Conservation (phyloP, 768 basidiomycete genomes). For the Collybiopsis luxurians region DNA sequence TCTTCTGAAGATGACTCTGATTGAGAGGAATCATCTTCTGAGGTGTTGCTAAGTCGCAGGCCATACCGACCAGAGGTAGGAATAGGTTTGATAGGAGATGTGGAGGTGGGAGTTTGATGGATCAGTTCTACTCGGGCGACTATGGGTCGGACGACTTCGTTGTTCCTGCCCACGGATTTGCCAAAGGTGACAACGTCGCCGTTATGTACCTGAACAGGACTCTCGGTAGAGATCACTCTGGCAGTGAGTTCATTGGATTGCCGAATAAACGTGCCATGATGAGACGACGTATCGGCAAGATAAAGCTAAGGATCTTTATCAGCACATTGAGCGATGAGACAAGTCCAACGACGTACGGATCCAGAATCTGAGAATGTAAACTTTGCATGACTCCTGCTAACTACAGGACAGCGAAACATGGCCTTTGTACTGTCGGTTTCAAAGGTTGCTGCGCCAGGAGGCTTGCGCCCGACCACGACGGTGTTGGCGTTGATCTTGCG, state of each 20-base stretch:
- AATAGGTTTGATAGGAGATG: background rate
- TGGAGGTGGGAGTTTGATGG: constrained; percentile 22
- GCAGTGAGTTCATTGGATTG: constrained; percentile 48
- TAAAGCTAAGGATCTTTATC: constrained; percentile 46
- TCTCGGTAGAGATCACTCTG: constrained; percentile 50
- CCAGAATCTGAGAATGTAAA: constrained; percentile 71
- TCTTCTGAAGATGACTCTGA: constrained; percentile 7
- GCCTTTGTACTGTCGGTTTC: constrained; percentile 46
- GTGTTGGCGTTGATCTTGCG: constrained; percentile 45
- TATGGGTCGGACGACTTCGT: constrained; percentile 60
- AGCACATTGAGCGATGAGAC: constrained; percentile 11
- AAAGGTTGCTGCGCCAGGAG: constrained; percentile 39
- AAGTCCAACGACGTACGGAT: constrained; percentile 43
- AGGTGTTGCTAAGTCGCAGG: background rate
- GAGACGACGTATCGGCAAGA: constrained; percentile 67
- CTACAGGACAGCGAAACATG: constrained; percentile 74
- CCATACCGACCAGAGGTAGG: constrained; percentile 8
- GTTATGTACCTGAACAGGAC: constrained; percentile 54
- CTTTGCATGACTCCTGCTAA: constrained; percentile 77
- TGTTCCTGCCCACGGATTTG: constrained; percentile 65
- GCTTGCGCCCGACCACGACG: constrained; percentile 68
- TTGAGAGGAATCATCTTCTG: constrained; percentile 5
- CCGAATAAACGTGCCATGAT: constrained; percentile 73
- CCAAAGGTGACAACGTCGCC: constrained; percentile 78
- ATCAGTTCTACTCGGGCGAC: constrained; percentile 59